Conservation (phyloP, 805 yeast species). For the Saccharomycopsis fibuligera region DNA sequence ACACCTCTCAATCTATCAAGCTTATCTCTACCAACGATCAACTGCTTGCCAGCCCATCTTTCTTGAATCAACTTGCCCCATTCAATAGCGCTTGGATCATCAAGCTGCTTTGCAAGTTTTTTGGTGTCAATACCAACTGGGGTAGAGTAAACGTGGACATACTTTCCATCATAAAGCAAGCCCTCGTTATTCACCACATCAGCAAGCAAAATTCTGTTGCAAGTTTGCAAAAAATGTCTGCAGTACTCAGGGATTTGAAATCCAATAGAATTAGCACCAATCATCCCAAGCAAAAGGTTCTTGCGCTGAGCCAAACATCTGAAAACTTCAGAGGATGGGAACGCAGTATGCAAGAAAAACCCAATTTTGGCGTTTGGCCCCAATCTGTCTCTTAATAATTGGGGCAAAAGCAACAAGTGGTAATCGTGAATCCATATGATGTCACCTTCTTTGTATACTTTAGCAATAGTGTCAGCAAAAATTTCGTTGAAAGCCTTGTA, state of each 20-base stretch:
- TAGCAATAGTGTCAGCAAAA: constrained; percentile 71
- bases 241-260: constrained; percentile 93
- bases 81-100: constrained; percentile 44
- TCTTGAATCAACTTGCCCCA: constrained; percentile 71
- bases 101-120: constrained; percentile 41
- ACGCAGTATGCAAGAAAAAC: constrained; percentile 86
- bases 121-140: constrained; percentile 79
- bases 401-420: constrained; percentile 81
- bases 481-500: constrained; percentile 69
- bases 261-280: constrained; percentile 83
- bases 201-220: constrained; percentile 75
- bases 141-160: constrained; percentile 48
- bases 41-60: constrained; percentile 63
- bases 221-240: constrained; percentile 87
- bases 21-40: constrained; percentile 85
- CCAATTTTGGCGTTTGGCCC: constrained; percentile 81
- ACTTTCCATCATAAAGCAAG: constrained; percentile 52
- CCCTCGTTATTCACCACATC: constrained; percentile 63
- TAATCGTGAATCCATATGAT: constrained; percentile 92
- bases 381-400: constrained; percentile 65
- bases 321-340: constrained; percentile 93
- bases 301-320: constrained; percentile 88
- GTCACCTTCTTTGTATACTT: constrained; percentile 66
- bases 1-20: constrained; percentile 83
- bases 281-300: constrained; percentile 67